These are phyloP conservation scores for Tarenaya hassleriana DNA, from an alignment of 345 rosid species.

Conservation along the genomic window DNA sequence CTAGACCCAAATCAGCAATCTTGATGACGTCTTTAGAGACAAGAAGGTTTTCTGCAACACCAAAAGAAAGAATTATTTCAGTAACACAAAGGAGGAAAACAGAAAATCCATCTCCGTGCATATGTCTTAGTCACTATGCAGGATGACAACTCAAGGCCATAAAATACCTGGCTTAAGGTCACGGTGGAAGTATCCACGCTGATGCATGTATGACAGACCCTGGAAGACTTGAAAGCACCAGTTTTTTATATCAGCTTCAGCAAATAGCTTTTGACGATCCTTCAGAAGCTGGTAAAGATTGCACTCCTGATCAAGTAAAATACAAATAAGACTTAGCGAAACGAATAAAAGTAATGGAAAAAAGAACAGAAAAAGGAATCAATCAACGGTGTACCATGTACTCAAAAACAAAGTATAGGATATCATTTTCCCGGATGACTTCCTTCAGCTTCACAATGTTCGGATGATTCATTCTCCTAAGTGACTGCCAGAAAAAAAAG, in stretches of 20 bases:
- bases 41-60: slow-evolving; percentile 64
- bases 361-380: slow-evolving; percentile 15
- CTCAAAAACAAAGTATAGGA: slow-evolving; percentile 83
- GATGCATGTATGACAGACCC: slow-evolving; percentile 93
- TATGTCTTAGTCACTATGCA: neutral
- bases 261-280: slow-evolving; percentile 59
- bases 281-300: slow-evolving; percentile 92
- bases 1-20: slow-evolving; percentile 98
- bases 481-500: slow-evolving; percentile 42
- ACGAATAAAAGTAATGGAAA: neutral
- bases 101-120: neutral
- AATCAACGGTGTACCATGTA: slow-evolving; percentile 59
- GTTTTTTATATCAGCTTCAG: slow-evolving; percentile 74
- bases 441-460: slow-evolving; percentile 96
- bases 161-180: slow-evolving; percentile 96
- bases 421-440: slow-evolving; percentile 84
- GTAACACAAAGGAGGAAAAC: neutral
- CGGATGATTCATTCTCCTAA: slow-evolving; percentile 83
- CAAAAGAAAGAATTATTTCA: slow-evolving; percentile 5
- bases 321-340: neutral
- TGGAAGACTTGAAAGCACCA: slow-evolving; percentile 98
- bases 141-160: slow-evolving; percentile 13
- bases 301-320: slow-evolving; percentile 51
- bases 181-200: slow-evolving; percentile 91
- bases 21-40: slow-evolving; percentile 68